Evolutionary conservation across 371 early-diverging fungal species (phyloP).

Genomic region (Actinomortierella ambigua): DNA sequence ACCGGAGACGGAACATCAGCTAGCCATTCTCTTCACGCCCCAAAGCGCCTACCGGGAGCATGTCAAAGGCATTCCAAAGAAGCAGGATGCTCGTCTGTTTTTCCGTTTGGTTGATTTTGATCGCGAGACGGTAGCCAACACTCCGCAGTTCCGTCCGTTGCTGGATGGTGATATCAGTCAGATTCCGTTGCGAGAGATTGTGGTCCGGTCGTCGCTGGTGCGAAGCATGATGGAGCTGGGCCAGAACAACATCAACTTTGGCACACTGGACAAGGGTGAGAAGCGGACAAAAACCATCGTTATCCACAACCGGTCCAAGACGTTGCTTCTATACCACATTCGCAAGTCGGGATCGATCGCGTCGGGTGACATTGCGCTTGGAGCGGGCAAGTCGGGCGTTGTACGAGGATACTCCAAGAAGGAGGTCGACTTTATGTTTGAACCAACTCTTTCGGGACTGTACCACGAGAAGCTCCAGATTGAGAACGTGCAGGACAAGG

Average conservation of each 20-base stretch:
- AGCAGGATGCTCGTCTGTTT: slow-evolving; percentile 81
- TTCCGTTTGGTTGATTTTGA: slow-evolving; percentile 83
- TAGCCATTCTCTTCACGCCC: slow-evolving; percentile 84
- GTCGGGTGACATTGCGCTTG: slow-evolving; percentile 88
- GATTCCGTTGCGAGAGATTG: slow-evolving; percentile 95
- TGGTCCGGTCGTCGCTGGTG: slow-evolving; percentile 85
- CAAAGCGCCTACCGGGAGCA: slow-evolving; percentile 56
- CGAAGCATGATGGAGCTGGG: slow-evolving; percentile 92
- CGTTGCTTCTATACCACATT: slow-evolving; percentile 89
- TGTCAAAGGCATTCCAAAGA: slow-evolving; percentile 78
- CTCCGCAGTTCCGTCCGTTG: slow-evolving; percentile 74
- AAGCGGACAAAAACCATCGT: slow-evolving; percentile 87
- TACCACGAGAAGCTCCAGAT: slow-evolving; percentile 90
- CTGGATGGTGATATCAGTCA: slow-evolving; percentile 58
- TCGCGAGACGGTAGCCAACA: slow-evolving; percentile 58
- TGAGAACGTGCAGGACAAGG: slow-evolving; percentile 89
- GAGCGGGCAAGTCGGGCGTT: slow-evolving; percentile 82
- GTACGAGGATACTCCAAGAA: slow-evolving; percentile 91
- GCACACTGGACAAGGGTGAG: slow-evolving; percentile 88
- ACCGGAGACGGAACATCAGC: slow-evolving; percentile 69
- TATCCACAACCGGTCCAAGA: slow-evolving; percentile 90
- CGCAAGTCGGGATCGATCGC: slow-evolving; percentile 96
- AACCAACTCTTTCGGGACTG: slow-evolving; percentile 85
- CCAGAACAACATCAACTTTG: slow-evolving; percentile 97
- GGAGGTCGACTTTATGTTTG: slow-evolving; percentile 92